Conservation (phyloP, 164 flowering plant species). For the Umbilicus rupestris region DNA sequence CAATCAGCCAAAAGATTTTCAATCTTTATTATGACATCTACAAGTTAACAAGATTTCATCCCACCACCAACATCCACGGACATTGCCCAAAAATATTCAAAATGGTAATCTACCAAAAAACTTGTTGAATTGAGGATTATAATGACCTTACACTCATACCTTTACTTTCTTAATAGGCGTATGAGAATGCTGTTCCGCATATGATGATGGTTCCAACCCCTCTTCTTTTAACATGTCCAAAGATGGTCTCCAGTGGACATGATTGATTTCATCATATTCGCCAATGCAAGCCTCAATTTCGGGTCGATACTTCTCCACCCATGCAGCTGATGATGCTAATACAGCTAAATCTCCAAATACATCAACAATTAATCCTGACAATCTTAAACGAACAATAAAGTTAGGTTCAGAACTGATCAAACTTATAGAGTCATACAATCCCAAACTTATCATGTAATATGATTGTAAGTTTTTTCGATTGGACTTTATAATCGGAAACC, state of each 20-base stretch:
- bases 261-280: slow-evolving; percentile 36
- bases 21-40: not conserved
- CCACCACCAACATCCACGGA: not conserved
- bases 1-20: not conserved
- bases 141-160: slow-evolving; percentile 24
- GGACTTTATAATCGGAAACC: not conserved
- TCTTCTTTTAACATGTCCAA: slow-evolving; percentile 84
- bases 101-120: not conserved
- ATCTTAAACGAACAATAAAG: slow-evolving; percentile 31
- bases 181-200: slow-evolving; percentile 22
- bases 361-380: slow-evolving; percentile 89
- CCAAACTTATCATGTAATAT: not conserved
- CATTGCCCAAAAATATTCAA: not conserved
- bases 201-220: slow-evolving; percentile 49
- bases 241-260: slow-evolving; percentile 78
- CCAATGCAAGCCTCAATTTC: slow-evolving; percentile 49
- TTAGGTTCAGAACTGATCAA: not conserved
- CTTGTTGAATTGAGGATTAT: not conserved
- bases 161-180: slow-evolving; percentile 38
- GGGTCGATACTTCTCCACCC: slow-evolving; percentile 89
- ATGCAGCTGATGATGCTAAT: slow-evolving; percentile 94
- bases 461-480: not conserved
- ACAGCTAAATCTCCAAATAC: slow-evolving; percentile 85
- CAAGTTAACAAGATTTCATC: not conserved
- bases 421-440: not conserved